phyloP scores from a whole-genome alignment of 371 early-diverging fungal species.

The Syncephalis plumigaleata region DNA sequence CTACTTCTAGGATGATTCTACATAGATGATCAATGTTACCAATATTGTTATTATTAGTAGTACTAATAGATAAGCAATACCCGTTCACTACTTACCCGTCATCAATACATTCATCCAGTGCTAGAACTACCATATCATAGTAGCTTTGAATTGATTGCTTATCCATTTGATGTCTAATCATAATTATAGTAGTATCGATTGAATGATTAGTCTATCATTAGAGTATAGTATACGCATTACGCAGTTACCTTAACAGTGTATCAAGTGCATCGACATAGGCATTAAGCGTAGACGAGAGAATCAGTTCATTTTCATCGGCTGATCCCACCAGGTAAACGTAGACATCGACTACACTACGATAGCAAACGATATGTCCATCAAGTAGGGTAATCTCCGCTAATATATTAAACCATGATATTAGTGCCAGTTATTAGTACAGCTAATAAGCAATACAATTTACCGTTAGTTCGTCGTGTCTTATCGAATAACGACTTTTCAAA shows the following conservation, averaged over 20 bases:
- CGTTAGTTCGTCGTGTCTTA: conserved; percentile 63
- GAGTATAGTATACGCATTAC: background rate
- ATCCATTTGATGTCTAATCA: conserved; percentile 71
- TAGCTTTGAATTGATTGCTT: conserved; percentile 81
- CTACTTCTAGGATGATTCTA: conserved; percentile 75
- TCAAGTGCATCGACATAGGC: conserved; percentile 74
- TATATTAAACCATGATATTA: background rate
- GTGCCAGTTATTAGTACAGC: background rate
- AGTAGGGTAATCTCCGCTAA: conserved; percentile 75
- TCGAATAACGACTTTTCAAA: conserved; percentile 86
- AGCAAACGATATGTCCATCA: conserved; percentile 78
- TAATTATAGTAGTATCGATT: background rate
- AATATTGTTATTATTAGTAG: background rate
- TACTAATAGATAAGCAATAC: too few relatives aligned
- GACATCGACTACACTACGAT: conserved; percentile 68
- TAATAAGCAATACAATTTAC: conserved; percentile 9
- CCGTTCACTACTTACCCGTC: conserved; percentile 55
- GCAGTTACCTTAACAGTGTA: conserved; percentile 56
- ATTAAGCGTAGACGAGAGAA: conserved; percentile 58
- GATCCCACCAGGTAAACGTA: conserved; percentile 84
- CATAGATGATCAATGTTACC: background rate
- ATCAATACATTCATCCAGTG: conserved; percentile 90
- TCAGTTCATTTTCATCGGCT: conserved; percentile 86
- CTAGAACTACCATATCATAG: conserved; percentile 76
- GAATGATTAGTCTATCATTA: background rate